phyloP scores from a whole-genome alignment of 305 asterid species.

The Euphrasia arctica region DNA sequence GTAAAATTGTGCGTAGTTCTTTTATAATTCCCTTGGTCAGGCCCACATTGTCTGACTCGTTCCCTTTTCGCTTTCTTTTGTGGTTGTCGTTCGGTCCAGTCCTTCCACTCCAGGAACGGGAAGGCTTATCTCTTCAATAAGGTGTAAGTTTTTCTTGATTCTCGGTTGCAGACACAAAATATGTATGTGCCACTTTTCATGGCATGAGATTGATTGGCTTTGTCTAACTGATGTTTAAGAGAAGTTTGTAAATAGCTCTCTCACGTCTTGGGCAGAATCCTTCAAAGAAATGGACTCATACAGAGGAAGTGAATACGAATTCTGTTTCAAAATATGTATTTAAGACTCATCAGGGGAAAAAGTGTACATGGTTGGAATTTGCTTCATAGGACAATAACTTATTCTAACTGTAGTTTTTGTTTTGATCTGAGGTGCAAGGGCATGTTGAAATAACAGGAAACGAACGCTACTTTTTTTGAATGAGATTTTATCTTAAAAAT shows the following conservation, averaged over 20 bases:
- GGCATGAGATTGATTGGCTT: slow-evolving; percentile 2
- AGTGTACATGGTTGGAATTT: background rate
- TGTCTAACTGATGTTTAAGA: slow-evolving; percentile 7
- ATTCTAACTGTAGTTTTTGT: background rate
- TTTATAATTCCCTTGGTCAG: slow-evolving; percentile 2
- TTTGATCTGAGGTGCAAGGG: background rate
- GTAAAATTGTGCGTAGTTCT: background rate
- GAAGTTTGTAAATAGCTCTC: slow-evolving; percentile 8
- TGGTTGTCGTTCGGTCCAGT: slow-evolving; percentile 45
- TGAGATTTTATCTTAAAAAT: slow-evolving; percentile 2
- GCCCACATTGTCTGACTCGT: slow-evolving; percentile 20
- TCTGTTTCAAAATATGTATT: background rate
- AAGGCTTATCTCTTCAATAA: slow-evolving; percentile 88
- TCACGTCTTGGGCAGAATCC: background rate
- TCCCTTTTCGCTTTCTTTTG: slow-evolving; percentile 7
- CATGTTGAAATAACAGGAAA: background rate
- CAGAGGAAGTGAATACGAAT: background rate
- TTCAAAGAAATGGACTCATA: slow-evolving; percentile 1
- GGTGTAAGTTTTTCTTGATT: slow-evolving; percentile 69
- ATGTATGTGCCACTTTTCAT: slow-evolving; percentile 2
- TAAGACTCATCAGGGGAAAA: background rate
- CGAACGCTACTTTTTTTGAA: background rate
- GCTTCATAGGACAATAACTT: background rate
- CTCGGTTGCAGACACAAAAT: slow-evolving; percentile 5
- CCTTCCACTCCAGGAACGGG: slow-evolving; percentile 65